Percentiles rank a stretch among this genome's conserved stretches.
These are phyloP conservation scores for Jatropha multifida DNA, from an alignment of 441 rosid species.

Conservation along the genomic window DNA sequence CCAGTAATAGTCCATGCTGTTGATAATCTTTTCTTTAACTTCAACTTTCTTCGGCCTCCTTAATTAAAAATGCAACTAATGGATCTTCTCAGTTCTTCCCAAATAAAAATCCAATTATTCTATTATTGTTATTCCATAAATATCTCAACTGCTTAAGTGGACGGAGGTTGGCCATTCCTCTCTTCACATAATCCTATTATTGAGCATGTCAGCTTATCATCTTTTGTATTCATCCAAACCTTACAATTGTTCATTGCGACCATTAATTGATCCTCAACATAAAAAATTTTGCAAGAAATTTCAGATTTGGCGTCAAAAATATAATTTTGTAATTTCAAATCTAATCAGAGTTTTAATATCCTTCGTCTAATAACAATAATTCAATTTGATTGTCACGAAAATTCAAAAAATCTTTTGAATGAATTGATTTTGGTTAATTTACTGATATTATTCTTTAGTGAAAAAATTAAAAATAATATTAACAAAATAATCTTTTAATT, in stretches of 20 bases:
- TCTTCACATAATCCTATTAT: neutral
- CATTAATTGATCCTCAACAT: neutral
- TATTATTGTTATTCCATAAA: no score
- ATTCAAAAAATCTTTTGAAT: no score
- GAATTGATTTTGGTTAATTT: no score
- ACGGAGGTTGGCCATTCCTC: neutral
- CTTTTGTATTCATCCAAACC: no score
- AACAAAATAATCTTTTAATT: no score
- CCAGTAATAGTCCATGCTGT: constrained; percentile 25
- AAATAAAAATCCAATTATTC: neutral
- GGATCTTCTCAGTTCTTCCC: neutral
- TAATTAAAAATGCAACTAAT: neutral
- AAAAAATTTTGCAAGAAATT: neutral
- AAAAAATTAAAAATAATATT: no score
- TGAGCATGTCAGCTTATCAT: neutral
- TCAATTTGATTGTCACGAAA: no score
- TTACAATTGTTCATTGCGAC: neutral
- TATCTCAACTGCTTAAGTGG: neutral
- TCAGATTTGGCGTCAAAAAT: no score
- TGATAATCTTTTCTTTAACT: neutral
- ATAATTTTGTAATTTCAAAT: no score
- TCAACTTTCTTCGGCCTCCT: neutral
- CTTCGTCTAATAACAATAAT: no score
- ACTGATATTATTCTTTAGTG: no score
- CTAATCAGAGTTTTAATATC: no score